Evolutionary conservation across 1,284 basidiomycete genomes (phyloP).

Genomic region (Coniferiporia sulphurascens): DNA sequence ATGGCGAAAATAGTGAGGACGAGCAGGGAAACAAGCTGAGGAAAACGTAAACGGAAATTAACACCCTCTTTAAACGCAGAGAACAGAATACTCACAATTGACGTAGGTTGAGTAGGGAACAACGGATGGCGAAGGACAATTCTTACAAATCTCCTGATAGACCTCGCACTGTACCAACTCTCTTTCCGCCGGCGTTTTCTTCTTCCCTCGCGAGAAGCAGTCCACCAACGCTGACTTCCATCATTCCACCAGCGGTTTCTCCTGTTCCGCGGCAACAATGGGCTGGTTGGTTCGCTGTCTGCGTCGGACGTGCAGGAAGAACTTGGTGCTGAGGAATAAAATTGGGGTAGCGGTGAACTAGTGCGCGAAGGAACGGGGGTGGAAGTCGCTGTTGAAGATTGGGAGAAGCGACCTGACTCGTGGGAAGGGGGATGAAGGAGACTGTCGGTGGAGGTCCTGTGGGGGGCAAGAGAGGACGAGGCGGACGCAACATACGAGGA

Average conservation of each 20-base stretch:
- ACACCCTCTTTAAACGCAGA: neutral
- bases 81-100: constrained; percentile 59
- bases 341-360: constrained; percentile 31
- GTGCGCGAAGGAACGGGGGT: constrained; percentile 31
- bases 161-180: constrained; percentile 33
- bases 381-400: constrained; percentile 8
- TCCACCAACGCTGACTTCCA: constrained; percentile 49
- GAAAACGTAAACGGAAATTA: constrained; percentile 16
- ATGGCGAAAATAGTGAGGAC: constrained; percentile 71
- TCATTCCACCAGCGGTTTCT: constrained; percentile 39
- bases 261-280: constrained; percentile 39
- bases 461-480: constrained; percentile 12
- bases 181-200: constrained; percentile 35
- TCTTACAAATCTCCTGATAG: constrained; percentile 48
- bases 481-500: constrained; percentile 11
- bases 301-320: constrained; percentile 58
- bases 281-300: constrained; percentile 57
- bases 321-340: constrained; percentile 36
- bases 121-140: constrained; percentile 66
- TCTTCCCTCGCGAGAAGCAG: constrained; percentile 36
- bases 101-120: constrained; percentile 76
- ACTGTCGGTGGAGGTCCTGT: constrained; percentile 11
- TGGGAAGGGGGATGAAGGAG: constrained; percentile 12
- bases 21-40: constrained; percentile 66
- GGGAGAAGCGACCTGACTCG: constrained; percentile 8